Conservation (phyloP, 441 rosid species). For the Brassica balearica region DNA sequence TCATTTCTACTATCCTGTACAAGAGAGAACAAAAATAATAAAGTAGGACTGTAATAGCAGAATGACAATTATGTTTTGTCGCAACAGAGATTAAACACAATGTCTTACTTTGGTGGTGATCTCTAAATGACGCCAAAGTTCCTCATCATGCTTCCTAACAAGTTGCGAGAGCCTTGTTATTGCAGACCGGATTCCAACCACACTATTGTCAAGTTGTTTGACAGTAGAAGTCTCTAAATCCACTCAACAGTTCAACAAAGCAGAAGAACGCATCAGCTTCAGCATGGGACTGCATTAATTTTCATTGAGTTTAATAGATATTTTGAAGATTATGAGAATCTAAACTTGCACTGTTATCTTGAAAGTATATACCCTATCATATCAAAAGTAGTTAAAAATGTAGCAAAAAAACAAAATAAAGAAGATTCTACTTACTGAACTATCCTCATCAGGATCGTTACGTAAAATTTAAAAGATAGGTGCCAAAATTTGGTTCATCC, state of each 20-base stretch:
- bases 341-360: neutral
- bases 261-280: slow-evolving; percentile 98
- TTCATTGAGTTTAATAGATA: neutral
- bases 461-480: slow-evolving; percentile 83
- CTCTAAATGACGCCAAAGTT: slow-evolving; percentile 99
- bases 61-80: slow-evolving; percentile 11
- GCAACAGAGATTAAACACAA: neutral
- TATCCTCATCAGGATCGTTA: slow-evolving; percentile 86
- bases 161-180: slow-evolving; percentile 83
- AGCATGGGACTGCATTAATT: slow-evolving; percentile 69
- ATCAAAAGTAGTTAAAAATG: slow-evolving; percentile 10
- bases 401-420: neutral
- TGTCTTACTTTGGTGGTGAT: slow-evolving; percentile 86
- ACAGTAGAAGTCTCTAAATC: slow-evolving; percentile 95
- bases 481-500: slow-evolving; percentile 97
- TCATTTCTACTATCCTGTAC: neutral
- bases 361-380: slow-evolving; percentile 24
- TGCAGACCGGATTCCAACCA: slow-evolving; percentile 91
- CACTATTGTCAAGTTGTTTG: slow-evolving; percentile 99
- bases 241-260: slow-evolving; percentile 89
- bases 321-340: neutral
- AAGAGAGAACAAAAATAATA: slow-evolving; percentile 5
- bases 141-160: slow-evolving; percentile 92
- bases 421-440: slow-evolving; percentile 61
- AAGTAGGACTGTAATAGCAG: neutral